These are phyloP conservation scores for Taphrina deformans DNA, from an alignment of 1,139 yeast genomes.

Conservation along the genomic window DNA sequence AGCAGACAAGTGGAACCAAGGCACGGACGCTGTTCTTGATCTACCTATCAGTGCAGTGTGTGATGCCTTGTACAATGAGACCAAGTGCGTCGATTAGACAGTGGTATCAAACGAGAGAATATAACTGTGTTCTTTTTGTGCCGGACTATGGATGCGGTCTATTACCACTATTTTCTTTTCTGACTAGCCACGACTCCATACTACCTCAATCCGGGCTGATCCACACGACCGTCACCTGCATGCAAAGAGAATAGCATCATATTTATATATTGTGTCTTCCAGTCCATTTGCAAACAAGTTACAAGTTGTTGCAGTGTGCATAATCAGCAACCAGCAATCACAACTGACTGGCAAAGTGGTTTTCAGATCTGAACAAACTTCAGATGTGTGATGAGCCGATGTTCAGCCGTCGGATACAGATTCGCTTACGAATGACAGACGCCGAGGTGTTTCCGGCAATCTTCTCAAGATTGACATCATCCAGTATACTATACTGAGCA, in stretches of 20 bases:
- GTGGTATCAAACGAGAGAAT: background rate
- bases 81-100: background rate
- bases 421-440: background rate
- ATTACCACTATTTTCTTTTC: too few species aligned
- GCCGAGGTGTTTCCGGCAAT: background rate
- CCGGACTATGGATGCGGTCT: too few species aligned
- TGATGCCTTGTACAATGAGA: constrained; percentile 18
- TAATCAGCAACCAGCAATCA: too few species aligned
- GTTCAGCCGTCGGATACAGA: background rate
- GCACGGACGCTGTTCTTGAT: constrained; percentile 84
- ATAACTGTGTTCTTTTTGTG: too few species aligned
- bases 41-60: constrained; percentile 66
- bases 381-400: background rate
- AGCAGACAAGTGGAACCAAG: constrained; percentile 48
- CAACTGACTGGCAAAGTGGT: too few species aligned
- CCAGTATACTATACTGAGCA: too few species aligned
- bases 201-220: too few species aligned
- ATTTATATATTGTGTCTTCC: too few species aligned
- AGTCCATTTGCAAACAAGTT: too few species aligned
- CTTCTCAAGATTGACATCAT: constrained; percentile 1
- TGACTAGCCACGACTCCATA: background rate
- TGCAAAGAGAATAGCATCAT: too few species aligned
- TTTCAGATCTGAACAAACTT: background rate
- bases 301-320: too few species aligned
- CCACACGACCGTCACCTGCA: too few species aligned